Evolutionary conservation across 2,329 filamentous ascomycete species (phyloP), one percentile per base, ranked within the genome.

Genomic region (Coniella lustricola): DNA sequence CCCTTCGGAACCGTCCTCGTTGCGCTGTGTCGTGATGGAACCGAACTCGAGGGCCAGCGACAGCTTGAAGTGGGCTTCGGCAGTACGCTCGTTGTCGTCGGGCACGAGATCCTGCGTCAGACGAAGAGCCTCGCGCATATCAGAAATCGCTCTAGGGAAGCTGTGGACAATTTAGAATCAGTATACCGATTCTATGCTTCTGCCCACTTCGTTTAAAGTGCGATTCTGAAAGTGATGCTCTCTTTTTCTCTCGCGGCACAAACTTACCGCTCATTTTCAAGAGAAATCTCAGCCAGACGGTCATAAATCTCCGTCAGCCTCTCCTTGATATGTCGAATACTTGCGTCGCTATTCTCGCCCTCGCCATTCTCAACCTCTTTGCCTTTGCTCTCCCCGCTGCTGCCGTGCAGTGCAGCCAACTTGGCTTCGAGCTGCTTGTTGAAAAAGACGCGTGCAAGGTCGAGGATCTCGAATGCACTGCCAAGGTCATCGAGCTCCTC

Each of bases 61-160:
- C 21, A 98, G 82, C 69, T 96, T 97, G 73, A 87, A 98, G 70
- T 98, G 90, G 14, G 88, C 91, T 71, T 98, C 93, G 36, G 93
- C 91, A 49, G 97, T 78, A 44, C 94, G 77, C 58, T 90, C 86
- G 13, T 87, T 89, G 54, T 94, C 88, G 43, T 84, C 76, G 0
- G 87, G 77, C 62, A 88, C 90, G 3, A 97, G 76, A 44, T 85
- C 77, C 57, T 87, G 70, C 67, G 94, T 94, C 60, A 94, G 79
- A 35, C 79, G 78, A 42, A 97, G 78, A 1, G 90, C 83, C 13
- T 84, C 80, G 57, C 82, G 82, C 45, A 88, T 82, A 66, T 98
- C 93, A 40, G 81, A 77, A 46, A 95, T 87, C n/a, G 93, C 91
- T 56, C 88, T 84, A 36, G 80, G 75, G 62, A 95, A 98, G 59